These are phyloP conservation scores for Alternaria sp. DNA, from an alignment of 2,329 filamentous ascomycete genomes.

Conservation along the genomic window DNA sequence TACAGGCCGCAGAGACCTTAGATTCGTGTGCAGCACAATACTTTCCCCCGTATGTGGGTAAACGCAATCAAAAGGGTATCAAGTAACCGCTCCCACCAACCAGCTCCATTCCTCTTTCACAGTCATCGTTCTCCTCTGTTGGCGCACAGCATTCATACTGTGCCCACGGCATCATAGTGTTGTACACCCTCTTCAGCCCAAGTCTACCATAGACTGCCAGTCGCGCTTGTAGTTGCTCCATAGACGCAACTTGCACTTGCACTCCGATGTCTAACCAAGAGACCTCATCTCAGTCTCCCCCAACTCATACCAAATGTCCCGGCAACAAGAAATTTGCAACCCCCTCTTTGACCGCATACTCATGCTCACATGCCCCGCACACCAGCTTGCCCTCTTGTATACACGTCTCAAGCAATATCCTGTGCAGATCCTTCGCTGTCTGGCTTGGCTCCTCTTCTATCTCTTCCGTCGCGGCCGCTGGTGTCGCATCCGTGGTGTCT, in stretches of 20 bases:
- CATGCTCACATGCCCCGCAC: slow-evolving; percentile 89
- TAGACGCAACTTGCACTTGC: not conserved
- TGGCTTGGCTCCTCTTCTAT: slow-evolving; percentile 69
- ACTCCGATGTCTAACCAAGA: not conserved
- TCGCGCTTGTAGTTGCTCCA: not conserved
- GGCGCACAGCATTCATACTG: not conserved
- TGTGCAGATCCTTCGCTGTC: slow-evolving; percentile 78
- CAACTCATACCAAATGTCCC: slow-evolving; percentile 76
- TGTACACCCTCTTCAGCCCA: not conserved
- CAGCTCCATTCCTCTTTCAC: not conserved
- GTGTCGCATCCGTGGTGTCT: slow-evolving; percentile 43
- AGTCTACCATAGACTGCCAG: not conserved
- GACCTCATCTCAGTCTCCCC: not conserved
- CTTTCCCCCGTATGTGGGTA: not conserved
- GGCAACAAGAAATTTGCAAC: slow-evolving; percentile 96
- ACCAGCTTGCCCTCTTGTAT: slow-evolving; percentile 87
- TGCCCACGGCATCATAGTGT: not conserved
- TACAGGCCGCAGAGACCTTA: not conserved
- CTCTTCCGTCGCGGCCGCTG: slow-evolving; percentile 52
- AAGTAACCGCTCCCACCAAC: slow-evolving; percentile 13
- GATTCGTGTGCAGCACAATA: not conserved
- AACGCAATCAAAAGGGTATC: slow-evolving; percentile 33
- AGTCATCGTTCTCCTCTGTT: not conserved
- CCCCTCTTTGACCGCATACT: slow-evolving; percentile 93
- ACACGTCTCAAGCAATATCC: slow-evolving; percentile 84